Base-by-base conservation (phyloP, 495 filamentous ascomycete genomes). In the Aspergillus kassunensis region DNA sequence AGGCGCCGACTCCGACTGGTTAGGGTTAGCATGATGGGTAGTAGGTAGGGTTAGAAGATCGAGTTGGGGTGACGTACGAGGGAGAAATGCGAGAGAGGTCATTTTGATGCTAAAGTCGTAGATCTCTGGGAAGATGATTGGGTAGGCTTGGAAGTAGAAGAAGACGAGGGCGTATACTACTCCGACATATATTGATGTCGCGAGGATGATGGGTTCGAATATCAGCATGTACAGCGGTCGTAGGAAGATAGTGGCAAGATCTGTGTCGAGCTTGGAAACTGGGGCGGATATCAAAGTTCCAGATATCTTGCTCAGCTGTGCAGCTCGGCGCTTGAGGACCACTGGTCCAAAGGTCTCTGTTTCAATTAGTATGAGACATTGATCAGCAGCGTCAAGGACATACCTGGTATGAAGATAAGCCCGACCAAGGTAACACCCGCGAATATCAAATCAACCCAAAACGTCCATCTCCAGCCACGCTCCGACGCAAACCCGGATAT, bases 81-180 rank as follows among this genome's bases (percentile, higher is more conserved):
- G 71, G 25, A 77, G 62, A 51, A 70, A 72, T 10, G 68, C 64
- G 10, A 78, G 61, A 13, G 73, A 73, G n/a, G 72, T 66, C 0
- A 55, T 58, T 10, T 72, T 62, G 6, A 71, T 55, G 30, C 58
- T 61, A 35, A 77, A 70, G 15, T 55, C 49, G 46, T 71, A 74
- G 15, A 57, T 63, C 5, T 59, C 67, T 53, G 77, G 59, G 62
- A 83, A 87, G 45, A 87, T 85, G 12, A 87, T 72, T 0, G 84
- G 84, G 58, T 79, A 87, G 4, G 80, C 78, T 46, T 86, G 79
- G 55, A 90, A 87, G 53, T 78, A 86, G 58, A 90, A 71, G 44
- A 67, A 90, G 55, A 91, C 89, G 33, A 91, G 83, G n/a, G 79
- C 80, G 61, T 90, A 90, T 12, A 81, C 75, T 3, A 88, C 66